Conservation (phyloP, 1,139 yeast species). For the Yarrowia galli region DNA sequence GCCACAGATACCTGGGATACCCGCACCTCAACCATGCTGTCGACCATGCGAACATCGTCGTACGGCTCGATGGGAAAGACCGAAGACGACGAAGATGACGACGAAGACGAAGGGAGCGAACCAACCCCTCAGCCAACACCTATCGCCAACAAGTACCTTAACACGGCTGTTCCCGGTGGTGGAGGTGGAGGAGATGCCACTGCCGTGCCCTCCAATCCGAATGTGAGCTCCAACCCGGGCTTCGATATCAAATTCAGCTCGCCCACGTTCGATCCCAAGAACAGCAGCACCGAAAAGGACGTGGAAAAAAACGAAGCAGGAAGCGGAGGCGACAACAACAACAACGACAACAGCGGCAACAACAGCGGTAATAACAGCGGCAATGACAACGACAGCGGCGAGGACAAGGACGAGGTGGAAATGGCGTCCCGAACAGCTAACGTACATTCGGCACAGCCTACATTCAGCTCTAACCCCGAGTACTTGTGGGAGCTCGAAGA, state of each 20-base stretch:
- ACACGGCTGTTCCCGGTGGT: slow-evolving; percentile 8
- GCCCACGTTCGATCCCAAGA: slow-evolving; percentile 16
- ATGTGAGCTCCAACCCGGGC: not conserved
- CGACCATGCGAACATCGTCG: slow-evolving; percentile 19
- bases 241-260: slow-evolving; percentile 30
- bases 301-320: not conserved
- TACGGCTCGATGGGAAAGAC: not conserved
- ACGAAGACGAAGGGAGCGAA: not conserved
- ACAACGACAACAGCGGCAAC: not conserved
- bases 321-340: too few relatives aligned
- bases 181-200: not conserved
- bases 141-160: slow-evolving; percentile 32
- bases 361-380: not conserved
- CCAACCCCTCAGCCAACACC: slow-evolving; percentile 22
- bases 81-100: not conserved
- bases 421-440: slow-evolving; percentile 19
- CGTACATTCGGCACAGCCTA: slow-evolving; percentile 12
- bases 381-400: not conserved
- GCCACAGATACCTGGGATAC: slow-evolving; percentile 34
- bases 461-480: slow-evolving; percentile 18
- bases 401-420: slow-evolving; percentile 4
- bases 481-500: slow-evolving; percentile 32
- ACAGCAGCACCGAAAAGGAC: not conserved
- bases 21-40: slow-evolving; percentile 14
- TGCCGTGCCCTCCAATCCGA: not conserved